Conservation (phyloP, 129 eudicot species). For the Mikania micrantha region DNA sequence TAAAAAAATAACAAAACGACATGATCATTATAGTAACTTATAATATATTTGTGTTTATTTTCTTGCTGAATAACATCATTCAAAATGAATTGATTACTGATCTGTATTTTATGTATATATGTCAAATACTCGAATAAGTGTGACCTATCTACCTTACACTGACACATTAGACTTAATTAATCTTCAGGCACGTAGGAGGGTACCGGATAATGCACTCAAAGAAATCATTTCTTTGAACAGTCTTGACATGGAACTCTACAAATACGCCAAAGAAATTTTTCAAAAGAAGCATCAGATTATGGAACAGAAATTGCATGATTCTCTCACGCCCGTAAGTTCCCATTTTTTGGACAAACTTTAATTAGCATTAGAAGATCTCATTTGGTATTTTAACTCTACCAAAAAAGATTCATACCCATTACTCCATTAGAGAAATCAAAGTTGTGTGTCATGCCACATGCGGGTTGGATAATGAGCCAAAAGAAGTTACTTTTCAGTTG, state of each 20-base stretch:
- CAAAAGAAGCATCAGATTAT: slow-evolving; percentile 45
- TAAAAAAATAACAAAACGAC: neutral
- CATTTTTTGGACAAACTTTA: slow-evolving; percentile 4
- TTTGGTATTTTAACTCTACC: neutral
- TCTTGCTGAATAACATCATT: neutral
- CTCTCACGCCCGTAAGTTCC: slow-evolving; percentile 32
- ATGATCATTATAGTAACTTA: neutral
- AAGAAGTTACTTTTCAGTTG: neutral
- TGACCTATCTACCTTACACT: neutral
- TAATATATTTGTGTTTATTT: neutral
- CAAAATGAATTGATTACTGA: neutral
- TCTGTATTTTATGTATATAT: neutral
- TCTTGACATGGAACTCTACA: slow-evolving; percentile 81
- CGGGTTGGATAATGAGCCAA: neutral
- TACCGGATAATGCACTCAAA: slow-evolving; percentile 49
- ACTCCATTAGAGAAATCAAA: slow-evolving; percentile 9
- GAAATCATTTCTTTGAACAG: slow-evolving; percentile 59
- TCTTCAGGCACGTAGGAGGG: slow-evolving; percentile 57
- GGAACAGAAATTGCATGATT: slow-evolving; percentile 32
- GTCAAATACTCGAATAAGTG: neutral
- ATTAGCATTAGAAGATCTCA: neutral
- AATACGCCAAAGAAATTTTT: slow-evolving; percentile 61
- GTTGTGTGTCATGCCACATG: neutral
- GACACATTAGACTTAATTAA: neutral
- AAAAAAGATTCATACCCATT: neutral